A percentile compares a stretch with the other conserved stretches of the same genome.
Evolutionary conservation across 164 flowering plant genomes (phyloP).

Genomic region (Akebia trifoliata): DNA sequence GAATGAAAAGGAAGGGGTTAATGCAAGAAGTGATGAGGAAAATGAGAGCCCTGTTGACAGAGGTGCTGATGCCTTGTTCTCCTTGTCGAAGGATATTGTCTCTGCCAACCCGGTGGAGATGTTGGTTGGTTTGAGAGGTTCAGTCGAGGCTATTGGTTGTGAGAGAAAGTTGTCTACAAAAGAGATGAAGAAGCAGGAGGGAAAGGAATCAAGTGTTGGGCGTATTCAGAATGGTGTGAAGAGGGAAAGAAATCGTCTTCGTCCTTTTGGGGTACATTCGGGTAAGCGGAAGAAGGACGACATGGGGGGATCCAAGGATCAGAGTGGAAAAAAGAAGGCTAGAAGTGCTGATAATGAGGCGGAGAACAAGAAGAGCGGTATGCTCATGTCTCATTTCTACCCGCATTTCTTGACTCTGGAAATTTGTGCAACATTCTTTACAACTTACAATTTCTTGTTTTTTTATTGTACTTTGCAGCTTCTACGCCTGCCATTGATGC

Average conservation of each 20-base stretch:
- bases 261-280: slow-evolving; percentile 24
- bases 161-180: slow-evolving; percentile 19
- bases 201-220: slow-evolving; percentile 21
- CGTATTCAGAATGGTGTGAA: slow-evolving; percentile 25
- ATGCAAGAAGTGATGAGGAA: slow-evolving; percentile 24
- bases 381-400: not conserved
- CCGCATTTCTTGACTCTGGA: not conserved
- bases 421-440: not conserved
- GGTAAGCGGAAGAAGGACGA: slow-evolving; percentile 59
- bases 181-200: slow-evolving; percentile 28
- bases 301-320: slow-evolving; percentile 34
- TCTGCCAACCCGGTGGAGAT: slow-evolving; percentile 23
- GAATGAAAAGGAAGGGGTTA: slow-evolving; percentile 38
- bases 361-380: slow-evolving; percentile 36
- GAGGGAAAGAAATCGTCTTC: slow-evolving; percentile 39
- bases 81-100: slow-evolving; percentile 52
- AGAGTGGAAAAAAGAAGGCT: slow-evolving; percentile 54
- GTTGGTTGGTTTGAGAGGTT: slow-evolving; percentile 28
- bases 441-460: too few relatives aligned
- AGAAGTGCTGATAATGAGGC: slow-evolving; percentile 36
- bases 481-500: slow-evolving; percentile 37
- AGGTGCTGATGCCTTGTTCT: slow-evolving; percentile 66
- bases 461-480: slow-evolving; percentile 28
- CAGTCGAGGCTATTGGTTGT: slow-evolving; percentile 23
- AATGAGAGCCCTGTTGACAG: slow-evolving; percentile 46